Evolutionary conservation across 371 early-diverging fungal species (phyloP), one percentile per base, ranked within the genome.

Genomic region (Mucor racemosus): DNA sequence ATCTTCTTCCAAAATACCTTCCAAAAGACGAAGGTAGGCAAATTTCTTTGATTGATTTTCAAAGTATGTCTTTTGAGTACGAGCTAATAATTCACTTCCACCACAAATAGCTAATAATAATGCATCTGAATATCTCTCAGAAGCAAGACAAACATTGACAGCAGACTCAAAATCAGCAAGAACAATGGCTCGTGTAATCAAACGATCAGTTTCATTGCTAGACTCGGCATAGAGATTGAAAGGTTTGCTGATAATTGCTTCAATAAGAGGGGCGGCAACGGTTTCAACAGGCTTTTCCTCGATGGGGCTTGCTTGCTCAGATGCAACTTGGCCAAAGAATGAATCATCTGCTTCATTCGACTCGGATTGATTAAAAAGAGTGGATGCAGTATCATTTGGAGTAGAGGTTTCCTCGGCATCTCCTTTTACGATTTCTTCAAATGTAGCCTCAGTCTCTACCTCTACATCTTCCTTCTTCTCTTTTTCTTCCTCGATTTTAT

Each of bases 161-260:
- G 97, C 98, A 1, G 92, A 85, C 68, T 92, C 92, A 74, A 95
- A 96, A 76, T 97, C 95, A 61, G 97, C 97, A 36, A 94, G 75
- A 5, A 97, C 84, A 40, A 97, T 77, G 7, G 94, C 86, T 21
- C 89, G 87, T 14, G 94, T 96, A 65, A 98, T 91, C 64, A 93
- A 53, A 11, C 41, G 60, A 34, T 65, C 66, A 13, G 88, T 85
- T 38, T 91, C 93, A 3, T 85, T 76, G 35, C 88, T 82, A 19
- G 72, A 71, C 1, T 79, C 71, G 17, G 90, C 76, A 62, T 86
- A 92, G 39, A 91, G 75, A 17, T 84, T 75, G 69, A 92, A 56
- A 17, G 56, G 56, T 17, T 34, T n/a, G 10, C 36, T 56, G 5
- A 53, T 6, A 26, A 31, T 13, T 3, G 53, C 53, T 53, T 53